Evolutionary conservation across 2,329 filamentous ascomycete genomes (phyloP).

Genomic region (Xylaria digitata): DNA sequence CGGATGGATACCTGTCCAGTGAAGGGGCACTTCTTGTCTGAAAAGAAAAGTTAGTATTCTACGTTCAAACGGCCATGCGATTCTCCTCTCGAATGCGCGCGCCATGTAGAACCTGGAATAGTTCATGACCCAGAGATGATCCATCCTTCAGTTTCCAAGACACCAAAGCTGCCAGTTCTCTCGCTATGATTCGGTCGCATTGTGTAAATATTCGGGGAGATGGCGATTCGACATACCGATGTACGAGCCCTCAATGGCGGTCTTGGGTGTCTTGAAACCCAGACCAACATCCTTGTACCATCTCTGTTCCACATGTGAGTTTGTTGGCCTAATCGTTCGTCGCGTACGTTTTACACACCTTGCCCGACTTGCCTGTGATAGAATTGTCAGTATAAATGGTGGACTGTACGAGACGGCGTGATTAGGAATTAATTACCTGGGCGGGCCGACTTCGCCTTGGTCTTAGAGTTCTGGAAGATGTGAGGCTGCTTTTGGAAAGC

Average conservation of each 20-base stretch:
- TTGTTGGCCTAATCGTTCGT: constrained; percentile 22
- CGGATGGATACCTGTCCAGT: constrained; percentile 99
- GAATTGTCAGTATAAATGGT: constrained; percentile 22
- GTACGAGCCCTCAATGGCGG: constrained; percentile 97
- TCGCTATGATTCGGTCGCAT: constrained; percentile 3
- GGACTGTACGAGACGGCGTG: neutral
- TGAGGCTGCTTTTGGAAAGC: constrained; percentile 99
- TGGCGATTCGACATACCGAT: constrained; percentile 80
- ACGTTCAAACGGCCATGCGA: neutral
- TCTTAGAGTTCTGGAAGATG: constrained; percentile 99
- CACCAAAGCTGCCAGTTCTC: neutral
- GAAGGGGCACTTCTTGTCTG: constrained; percentile 99
- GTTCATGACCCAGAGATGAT: neutral
- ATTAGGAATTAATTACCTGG: constrained; percentile 54
- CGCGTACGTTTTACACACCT: constrained; percentile 69
- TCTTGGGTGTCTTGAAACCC: constrained; percentile 98
- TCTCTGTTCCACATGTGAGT: constrained; percentile 43
- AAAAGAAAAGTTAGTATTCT: constrained; percentile 38
- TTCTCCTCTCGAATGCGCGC: constrained; percentile 3
- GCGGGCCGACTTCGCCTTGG: constrained; percentile 83
- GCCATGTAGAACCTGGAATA: neutral
- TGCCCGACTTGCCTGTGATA: constrained; percentile 62
- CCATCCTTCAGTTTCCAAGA: neutral
- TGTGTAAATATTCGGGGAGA: neutral
- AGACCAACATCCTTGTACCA: constrained; percentile 99